These are phyloP conservation scores for Neopestalotiopsis rosae DNA, from an alignment of 2,329 filamentous ascomycete species.

Conservation along the genomic window DNA sequence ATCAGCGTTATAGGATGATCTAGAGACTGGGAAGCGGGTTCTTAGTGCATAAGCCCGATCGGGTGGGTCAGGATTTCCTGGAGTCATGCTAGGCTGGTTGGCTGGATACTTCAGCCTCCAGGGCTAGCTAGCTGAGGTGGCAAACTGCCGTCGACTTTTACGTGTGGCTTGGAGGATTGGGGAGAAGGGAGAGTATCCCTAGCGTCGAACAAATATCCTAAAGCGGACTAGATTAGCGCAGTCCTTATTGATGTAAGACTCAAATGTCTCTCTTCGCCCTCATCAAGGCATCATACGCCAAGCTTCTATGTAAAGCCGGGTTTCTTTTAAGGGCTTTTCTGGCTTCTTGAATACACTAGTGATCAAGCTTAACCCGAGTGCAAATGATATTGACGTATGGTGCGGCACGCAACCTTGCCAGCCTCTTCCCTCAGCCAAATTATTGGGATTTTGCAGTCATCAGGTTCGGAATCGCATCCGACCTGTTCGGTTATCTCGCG, in stretches of 20 bases:
- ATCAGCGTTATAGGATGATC: background rate
- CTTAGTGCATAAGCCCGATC: background rate
- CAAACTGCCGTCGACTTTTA: background rate
- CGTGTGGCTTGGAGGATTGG: background rate
- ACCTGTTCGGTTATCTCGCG: too few relatives aligned
- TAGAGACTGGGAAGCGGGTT: background rate
- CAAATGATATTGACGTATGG: too few relatives aligned
- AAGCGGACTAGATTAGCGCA: background rate
- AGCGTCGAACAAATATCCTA: conserved; percentile 1
- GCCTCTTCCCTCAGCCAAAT: too few relatives aligned
- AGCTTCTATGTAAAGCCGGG: too few relatives aligned
- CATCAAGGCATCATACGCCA: too few relatives aligned
- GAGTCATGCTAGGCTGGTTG: background rate
- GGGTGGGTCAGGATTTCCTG: background rate
- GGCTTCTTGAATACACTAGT: too few relatives aligned
- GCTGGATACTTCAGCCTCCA: background rate
- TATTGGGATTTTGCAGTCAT: too few relatives aligned
- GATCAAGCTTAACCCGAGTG: too few relatives aligned
- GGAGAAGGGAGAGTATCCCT: background rate
- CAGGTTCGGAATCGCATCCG: too few relatives aligned
- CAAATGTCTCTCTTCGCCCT: too few relatives aligned
- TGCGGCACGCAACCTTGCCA: too few relatives aligned
- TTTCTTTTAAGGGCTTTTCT: too few relatives aligned
- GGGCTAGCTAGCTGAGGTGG: background rate
- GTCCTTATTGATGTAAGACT: conserved; percentile 6